Conservation (phyloP, 208 protist species). For the Strigomonas oncopelti region DNA sequence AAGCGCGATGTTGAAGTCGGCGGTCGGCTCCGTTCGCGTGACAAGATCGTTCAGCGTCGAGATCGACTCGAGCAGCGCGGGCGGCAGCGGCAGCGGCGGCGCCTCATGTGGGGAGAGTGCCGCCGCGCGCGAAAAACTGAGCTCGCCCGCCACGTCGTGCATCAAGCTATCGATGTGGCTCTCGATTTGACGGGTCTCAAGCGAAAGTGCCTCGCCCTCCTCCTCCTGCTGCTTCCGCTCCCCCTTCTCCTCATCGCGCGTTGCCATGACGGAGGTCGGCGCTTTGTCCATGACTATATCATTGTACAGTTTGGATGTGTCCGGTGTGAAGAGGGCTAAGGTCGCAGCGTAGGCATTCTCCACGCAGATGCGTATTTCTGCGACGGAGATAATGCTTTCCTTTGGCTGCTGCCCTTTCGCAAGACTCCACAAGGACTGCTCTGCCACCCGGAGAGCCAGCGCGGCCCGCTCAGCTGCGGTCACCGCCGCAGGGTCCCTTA, state of each 20-base stretch:
- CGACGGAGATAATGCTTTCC: neutral
- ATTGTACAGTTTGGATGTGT: neutral
- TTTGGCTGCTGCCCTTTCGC: neutral
- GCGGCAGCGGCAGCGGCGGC: neutral
- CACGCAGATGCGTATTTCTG: neutral
- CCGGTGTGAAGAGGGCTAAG: neutral
- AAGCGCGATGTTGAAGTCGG: neutral
- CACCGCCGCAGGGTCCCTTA: neutral
- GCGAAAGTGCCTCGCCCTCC: neutral
- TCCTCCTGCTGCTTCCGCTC: neutral
- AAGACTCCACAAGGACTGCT: neutral
- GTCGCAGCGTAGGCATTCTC: neutral
- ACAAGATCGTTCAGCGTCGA: neutral
- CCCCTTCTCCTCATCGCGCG: too few species aligned
- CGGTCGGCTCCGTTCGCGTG: neutral
- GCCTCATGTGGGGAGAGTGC: too few species aligned
- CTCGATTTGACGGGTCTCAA: neutral
- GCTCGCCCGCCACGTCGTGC: neutral
- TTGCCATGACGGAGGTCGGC: too few species aligned
- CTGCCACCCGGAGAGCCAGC: neutral
- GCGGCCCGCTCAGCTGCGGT: neutral
- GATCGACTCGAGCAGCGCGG: neutral
- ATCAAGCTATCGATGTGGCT: neutral
- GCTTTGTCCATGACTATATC: neutral
- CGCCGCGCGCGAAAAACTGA: neutral